Evolutionary conservation across 176 grass and related monocot genomes (phyloP), one percentile per base, ranked within the genome.

Genomic region (Paspalum vaginatum): DNA sequence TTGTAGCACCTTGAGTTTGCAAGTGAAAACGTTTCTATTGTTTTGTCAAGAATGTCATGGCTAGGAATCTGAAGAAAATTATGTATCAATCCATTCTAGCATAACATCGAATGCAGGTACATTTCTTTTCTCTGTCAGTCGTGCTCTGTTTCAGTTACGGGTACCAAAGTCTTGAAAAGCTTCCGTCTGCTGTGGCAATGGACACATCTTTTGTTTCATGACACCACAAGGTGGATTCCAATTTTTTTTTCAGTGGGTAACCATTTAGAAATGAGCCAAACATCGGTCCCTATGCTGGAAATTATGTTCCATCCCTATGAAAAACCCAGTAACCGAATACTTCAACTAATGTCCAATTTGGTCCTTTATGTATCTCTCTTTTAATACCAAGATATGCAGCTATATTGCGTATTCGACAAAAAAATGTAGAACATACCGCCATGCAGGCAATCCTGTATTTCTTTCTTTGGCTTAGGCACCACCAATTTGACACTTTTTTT

Each of bases 171-270:
- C 48, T 45, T 70, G 72, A 10, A 75, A 44, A 50, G 20, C 25
- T 69, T 79, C 14, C 15, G 2, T 37, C 78, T 38, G 21, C 61
- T 68, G 27, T 50, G 69, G 41, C 4, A 78, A 72, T 71, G n/a
- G 40, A 21, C 8, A 0, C 22, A 55, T 85, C 21, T 85, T 85
- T 17, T 52, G 62, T 72, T 69, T 17, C 5, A 41, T 5, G 32
- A 9, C 59, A 80, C 41, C 25, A 11, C 25, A 74, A 80, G 77
- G n/a, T 21, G 45, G 57, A 56, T n/a, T 80, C 20, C 18, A 17
- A 68, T 52, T 40, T 24, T 50, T 24, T 50, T 72, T 72, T 78
- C 66, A 83, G 5, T 7, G 41, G 65, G 74, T 87, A 83, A 87
- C 39, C 46, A 70, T 76, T 77, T 70, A 14, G 38, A 71, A 70